Evolutionary conservation across 129 eudicot genomes (phyloP).

Genomic region (Lonicera japonica): DNA sequence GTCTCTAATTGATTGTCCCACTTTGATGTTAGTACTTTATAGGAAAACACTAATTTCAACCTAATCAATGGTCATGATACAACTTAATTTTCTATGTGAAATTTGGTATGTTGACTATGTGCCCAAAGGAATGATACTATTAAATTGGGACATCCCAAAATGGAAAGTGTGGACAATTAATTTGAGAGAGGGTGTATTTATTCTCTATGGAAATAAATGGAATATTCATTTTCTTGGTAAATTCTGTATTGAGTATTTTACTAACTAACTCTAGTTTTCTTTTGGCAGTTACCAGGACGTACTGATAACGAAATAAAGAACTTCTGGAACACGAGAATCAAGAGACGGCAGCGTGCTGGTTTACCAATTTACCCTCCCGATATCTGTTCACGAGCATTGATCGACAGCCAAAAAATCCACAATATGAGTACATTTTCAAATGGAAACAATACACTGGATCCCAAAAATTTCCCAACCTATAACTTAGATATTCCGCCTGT

Average conservation of each 20-base stretch:
- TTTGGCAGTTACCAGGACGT: conserved; percentile 81
- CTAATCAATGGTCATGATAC: no score
- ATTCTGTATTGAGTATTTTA: background rate
- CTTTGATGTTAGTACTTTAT: no score
- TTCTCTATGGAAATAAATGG: no score
- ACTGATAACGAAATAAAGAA: conserved; percentile 95
- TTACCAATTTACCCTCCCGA: conserved; percentile 85
- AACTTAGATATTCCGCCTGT: conserved; percentile 46
- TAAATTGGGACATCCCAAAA: no score
- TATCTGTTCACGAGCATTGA: conserved; percentile 34
- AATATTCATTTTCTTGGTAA: no score
- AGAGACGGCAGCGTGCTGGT: conserved; percentile 89
- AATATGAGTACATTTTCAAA: conserved; percentile 38
- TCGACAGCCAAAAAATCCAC: conserved; percentile 47
- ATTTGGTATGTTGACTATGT: no score
- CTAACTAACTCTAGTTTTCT: conserved; percentile 4
- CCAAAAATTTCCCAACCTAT: conserved; percentile 32
- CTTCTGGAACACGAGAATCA: conserved; percentile 91
- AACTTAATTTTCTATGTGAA: no score
- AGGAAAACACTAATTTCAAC: no score
- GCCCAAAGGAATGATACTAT: no score
- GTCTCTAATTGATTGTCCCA: no score
- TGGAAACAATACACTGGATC: conserved; percentile 25
- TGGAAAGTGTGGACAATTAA: no score
- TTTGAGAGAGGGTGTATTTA: no score